These are phyloP conservation scores for Dalbergia cultrata DNA, from an alignment of 306 rosid genomes.

Conservation along the genomic window DNA sequence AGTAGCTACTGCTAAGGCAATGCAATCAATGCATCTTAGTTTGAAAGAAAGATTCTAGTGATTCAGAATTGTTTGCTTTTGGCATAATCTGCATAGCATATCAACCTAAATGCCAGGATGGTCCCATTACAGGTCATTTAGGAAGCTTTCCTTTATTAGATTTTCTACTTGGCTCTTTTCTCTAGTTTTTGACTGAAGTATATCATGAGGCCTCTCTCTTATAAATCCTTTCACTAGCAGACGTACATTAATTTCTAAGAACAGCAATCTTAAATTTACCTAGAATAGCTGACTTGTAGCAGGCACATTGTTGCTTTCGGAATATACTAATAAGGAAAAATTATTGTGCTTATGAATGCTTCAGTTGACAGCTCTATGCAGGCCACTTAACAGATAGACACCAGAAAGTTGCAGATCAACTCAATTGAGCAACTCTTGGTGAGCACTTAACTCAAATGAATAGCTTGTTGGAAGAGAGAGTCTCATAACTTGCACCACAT, in stretches of 20 bases:
- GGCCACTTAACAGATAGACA: not conserved
- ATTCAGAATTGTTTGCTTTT: not conserved
- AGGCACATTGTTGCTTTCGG: not conserved
- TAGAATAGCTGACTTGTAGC: slow-evolving; percentile 2
- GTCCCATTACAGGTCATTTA: slow-evolving; percentile 9
- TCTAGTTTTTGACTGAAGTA: no score
- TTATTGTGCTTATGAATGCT: not conserved
- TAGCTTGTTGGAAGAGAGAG: no score
- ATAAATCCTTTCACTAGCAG: not conserved
- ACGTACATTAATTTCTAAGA: not conserved
- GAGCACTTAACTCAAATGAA: no score
- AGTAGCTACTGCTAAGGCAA: not conserved
- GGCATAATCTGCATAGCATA: not conserved
- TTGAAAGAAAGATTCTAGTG: not conserved
- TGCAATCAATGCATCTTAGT: slow-evolving; percentile 12
- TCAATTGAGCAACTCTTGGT: not conserved
- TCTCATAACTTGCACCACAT: no score
- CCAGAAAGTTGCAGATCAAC: not conserved
- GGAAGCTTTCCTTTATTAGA: not conserved
- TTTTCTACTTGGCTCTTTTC: not conserved
- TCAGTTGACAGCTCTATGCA: not conserved
- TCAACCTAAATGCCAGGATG: not conserved
- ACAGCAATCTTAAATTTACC: not conserved
- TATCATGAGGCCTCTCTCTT: not conserved
- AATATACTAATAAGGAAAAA: not conserved